Conservation (phyloP, 768 basidiomycete genomes). For the Steccherinum ochraceum region DNA sequence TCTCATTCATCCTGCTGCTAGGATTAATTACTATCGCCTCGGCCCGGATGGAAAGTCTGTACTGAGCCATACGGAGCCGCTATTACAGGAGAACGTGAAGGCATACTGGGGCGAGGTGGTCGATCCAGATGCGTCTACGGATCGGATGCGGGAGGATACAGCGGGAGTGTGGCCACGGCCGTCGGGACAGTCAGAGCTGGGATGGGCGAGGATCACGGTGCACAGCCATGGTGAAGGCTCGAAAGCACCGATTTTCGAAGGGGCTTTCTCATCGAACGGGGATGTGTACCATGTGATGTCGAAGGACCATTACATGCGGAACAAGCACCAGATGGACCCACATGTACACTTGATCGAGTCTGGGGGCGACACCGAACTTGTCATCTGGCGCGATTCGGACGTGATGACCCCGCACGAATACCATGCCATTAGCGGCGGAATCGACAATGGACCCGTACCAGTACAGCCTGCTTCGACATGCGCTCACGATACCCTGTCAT, state of each 20-base stretch:
- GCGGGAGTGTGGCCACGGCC: constrained; percentile 45
- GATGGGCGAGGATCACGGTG: constrained; percentile 76
- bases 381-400: constrained; percentile 76
- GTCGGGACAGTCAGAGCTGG: constrained; percentile 40
- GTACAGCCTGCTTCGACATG: constrained; percentile 38
- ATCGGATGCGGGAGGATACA: constrained; percentile 57
- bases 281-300: constrained; percentile 66
- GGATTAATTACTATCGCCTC: constrained; percentile 57
- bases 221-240: constrained; percentile 48
- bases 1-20: constrained; percentile 73
- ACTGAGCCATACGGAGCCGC: constrained; percentile 48
- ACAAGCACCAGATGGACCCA: constrained; percentile 54
- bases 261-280: constrained; percentile 66
- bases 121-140: constrained; percentile 41
- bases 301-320: constrained; percentile 61
- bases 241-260: constrained; percentile 57
- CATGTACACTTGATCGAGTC: constrained; percentile 32
- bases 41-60: constrained; percentile 43
- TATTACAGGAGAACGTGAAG: constrained; percentile 56
- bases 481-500: constrained; percentile 62
- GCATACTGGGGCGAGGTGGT: constrained; percentile 78
- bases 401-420: constrained; percentile 50
- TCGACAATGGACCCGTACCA: constrained; percentile 8
- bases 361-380: constrained; percentile 44
- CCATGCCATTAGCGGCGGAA: constrained; percentile 25